Conservation (phyloP, 225 moss, liverwort and hornwort genomes). For the Anthoceros angustus region DNA sequence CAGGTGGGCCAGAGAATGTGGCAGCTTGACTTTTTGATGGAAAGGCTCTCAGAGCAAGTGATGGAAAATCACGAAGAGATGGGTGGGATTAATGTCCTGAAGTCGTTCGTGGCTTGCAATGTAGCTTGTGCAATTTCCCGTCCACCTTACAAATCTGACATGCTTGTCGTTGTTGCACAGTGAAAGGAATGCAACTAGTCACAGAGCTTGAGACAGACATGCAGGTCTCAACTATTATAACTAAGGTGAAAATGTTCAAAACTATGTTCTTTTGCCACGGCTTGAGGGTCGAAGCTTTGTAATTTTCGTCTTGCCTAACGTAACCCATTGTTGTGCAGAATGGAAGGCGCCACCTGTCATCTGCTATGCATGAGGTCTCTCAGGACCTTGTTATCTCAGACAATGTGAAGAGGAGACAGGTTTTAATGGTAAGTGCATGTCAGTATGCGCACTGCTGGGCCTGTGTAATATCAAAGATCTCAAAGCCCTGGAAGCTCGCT, state of each 20-base stretch:
- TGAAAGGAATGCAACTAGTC: conserved; percentile 89
- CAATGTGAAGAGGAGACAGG: conserved; percentile 80
- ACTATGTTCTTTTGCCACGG: background rate
- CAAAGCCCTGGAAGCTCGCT: no score
- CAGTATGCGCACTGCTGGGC: background rate
- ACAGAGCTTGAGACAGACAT: conserved; percentile 87
- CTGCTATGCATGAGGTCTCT: conserved; percentile 73
- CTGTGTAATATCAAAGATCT: background rate
- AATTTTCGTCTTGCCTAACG: background rate
- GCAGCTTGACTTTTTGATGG: conserved; percentile 81
- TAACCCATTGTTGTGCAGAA: conserved; percentile 32
- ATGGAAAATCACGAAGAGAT: conserved; percentile 96
- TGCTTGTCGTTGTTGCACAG: conserved; percentile 21
- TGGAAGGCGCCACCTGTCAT: conserved; percentile 75
- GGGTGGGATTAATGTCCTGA: conserved; percentile 20
- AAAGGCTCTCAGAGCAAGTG: conserved; percentile 79
- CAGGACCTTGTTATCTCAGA: conserved; percentile 85
- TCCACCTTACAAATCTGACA: background rate
- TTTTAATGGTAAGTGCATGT: conserved; percentile 49
- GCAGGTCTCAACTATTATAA: conserved; percentile 81
- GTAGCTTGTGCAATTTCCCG: no score
- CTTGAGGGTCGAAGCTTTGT: background rate
- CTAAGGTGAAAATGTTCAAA: conserved; percentile 31
- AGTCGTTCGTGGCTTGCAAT: background rate
- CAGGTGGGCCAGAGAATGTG: conserved; percentile 74